Evolutionary conservation across 208 protist genomes (phyloP).

Genomic region (Tetramitus jugosus): DNA sequence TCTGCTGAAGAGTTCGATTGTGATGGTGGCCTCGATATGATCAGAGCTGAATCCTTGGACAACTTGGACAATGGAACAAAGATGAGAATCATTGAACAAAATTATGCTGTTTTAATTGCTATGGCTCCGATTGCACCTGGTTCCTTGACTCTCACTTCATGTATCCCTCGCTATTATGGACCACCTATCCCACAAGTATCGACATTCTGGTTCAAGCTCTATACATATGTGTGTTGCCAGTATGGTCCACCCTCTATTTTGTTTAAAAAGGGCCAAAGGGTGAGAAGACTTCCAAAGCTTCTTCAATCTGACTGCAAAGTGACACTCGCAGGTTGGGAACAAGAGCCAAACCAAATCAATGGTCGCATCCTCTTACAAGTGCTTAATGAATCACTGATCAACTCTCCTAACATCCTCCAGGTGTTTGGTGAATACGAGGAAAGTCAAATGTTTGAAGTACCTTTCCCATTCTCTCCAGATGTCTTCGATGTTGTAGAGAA

Average conservation of each 20-base stretch:
- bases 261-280: not conserved
- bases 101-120: constrained; percentile 48
- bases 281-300: not conserved
- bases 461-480: not conserved
- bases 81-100: constrained; percentile 64
- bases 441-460: not conserved
- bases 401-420: not conserved
- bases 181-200: constrained; percentile 13
- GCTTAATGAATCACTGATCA: not conserved
- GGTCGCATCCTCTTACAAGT: not conserved
- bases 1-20: constrained; percentile 49
- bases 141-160: constrained; percentile 22
- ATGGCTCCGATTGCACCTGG: constrained; percentile 24
- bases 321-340: constrained; percentile 2
- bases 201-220: constrained; percentile 13
- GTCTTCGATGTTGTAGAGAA: not conserved
- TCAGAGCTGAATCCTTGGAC: constrained; percentile 74
- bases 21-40: constrained; percentile 55
- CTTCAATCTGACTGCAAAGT: not conserved
- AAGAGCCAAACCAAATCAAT: not conserved
- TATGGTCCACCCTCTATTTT: not conserved
- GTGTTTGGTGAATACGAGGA: not conserved
- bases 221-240: not conserved
- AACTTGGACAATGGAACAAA: constrained; percentile 69
- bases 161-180: constrained; percentile 10